These are phyloP conservation scores for Wickerhamiella parazyma DNA, from an alignment of 805 yeast species.

Conservation along the genomic window DNA sequence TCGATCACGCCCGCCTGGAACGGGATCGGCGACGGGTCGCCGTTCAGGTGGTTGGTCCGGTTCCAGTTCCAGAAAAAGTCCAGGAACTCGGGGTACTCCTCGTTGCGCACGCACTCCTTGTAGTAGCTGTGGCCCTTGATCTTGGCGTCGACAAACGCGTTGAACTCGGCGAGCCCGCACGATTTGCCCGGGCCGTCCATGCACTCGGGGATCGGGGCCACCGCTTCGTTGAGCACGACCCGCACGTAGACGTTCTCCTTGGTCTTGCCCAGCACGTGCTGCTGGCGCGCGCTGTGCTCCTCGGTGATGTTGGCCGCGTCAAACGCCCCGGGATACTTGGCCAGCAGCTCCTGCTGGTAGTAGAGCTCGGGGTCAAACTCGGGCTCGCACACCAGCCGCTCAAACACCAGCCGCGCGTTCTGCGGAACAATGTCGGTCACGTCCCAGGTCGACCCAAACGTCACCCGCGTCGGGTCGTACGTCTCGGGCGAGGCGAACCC, in stretches of 20 bases:
- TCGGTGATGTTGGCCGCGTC: slow-evolving; percentile 12
- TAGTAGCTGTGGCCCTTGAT: slow-evolving; percentile 10
- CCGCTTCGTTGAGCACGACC: slow-evolving; percentile 40
- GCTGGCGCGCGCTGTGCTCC: background rate
- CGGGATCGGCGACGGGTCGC: slow-evolving; percentile 10
- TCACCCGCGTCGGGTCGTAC: slow-evolving; percentile 28
- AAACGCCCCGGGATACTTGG: slow-evolving; percentile 18
- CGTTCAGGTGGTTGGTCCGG: slow-evolving; percentile 14
- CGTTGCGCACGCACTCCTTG: slow-evolving; percentile 12
- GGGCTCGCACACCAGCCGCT: slow-evolving; percentile 29
- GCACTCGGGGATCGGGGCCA: slow-evolving; percentile 37
- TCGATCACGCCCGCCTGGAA: slow-evolving; percentile 14
- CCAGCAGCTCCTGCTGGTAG: slow-evolving; percentile 12
- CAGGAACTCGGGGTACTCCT: slow-evolving; percentile 16
- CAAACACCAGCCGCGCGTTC: slow-evolving; percentile 23
- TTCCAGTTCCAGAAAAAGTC: slow-evolving; percentile 22
- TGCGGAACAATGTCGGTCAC: slow-evolving; percentile 29
- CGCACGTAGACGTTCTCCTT: slow-evolving; percentile 32
- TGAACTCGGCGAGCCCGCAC: slow-evolving; percentile 26
- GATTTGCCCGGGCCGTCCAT: slow-evolving; percentile 39
- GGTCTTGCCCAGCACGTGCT: background rate
- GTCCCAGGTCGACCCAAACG: slow-evolving; percentile 37
- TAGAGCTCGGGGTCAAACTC: slow-evolving; percentile 14
- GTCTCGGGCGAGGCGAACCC: slow-evolving; percentile 34
- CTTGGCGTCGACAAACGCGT: slow-evolving; percentile 12